Evolutionary conservation across 768 basidiomycete genomes (phyloP).

Genomic region (Amanita polypyramis): DNA sequence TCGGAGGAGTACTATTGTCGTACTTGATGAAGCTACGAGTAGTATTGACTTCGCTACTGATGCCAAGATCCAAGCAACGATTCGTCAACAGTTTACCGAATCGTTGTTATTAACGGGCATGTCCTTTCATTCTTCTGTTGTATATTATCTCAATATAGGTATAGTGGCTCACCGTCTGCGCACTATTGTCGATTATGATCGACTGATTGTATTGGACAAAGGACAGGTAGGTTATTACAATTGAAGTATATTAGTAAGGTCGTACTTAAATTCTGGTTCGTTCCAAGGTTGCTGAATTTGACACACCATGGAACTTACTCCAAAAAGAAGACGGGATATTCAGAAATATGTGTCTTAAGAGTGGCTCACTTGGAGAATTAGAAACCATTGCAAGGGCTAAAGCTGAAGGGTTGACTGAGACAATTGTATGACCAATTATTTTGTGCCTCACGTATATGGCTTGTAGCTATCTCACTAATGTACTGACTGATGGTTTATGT

Average conservation of each 20-base stretch:
- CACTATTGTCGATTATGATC: slow-evolving; percentile 76
- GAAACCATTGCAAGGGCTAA: slow-evolving; percentile 46
- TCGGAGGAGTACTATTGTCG: slow-evolving; percentile 59
- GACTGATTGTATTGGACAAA: slow-evolving; percentile 72
- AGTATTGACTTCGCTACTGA: slow-evolving; percentile 86
- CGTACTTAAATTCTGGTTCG: background rate
- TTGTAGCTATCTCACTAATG: too few relatives aligned
- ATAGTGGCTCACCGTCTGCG: slow-evolving; percentile 64
- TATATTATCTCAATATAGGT: slow-evolving; percentile 35
- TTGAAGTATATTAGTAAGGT: background rate
- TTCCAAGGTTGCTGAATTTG: slow-evolving; percentile 47
- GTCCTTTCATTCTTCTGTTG: slow-evolving; percentile 12
- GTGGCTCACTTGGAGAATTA: slow-evolving; percentile 51
- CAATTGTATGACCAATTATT: too few relatives aligned
- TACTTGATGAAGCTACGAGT: slow-evolving; percentile 78
- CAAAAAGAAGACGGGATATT: slow-evolving; percentile 55
- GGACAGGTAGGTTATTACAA: slow-evolving; percentile 28
- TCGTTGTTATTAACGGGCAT: slow-evolving; percentile 65
- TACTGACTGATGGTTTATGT: too few relatives aligned
- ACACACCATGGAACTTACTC: slow-evolving; percentile 63
- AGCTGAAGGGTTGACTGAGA: slow-evolving; percentile 11
- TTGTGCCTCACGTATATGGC: too few relatives aligned
- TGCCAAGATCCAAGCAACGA: slow-evolving; percentile 81
- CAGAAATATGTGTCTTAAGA: slow-evolving; percentile 60
- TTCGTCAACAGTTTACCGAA: slow-evolving; percentile 74